Evolutionary conservation across 305 asterid genomes (phyloP), one percentile per base, ranked within the genome.

Genomic region (Rubia balearica): DNA sequence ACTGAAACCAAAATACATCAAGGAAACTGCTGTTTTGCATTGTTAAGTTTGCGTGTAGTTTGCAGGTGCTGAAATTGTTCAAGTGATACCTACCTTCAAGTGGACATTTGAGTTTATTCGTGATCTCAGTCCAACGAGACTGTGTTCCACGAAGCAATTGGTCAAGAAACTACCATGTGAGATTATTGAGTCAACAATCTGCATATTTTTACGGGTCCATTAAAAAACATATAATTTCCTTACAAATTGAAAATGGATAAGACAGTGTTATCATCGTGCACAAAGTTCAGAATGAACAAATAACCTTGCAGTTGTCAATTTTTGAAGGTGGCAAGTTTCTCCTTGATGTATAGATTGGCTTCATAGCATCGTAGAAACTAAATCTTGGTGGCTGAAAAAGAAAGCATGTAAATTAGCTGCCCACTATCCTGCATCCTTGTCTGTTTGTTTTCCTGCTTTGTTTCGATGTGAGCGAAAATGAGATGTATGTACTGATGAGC

Each of bases 271-370:
- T 33, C 16, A 64, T 38, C 41, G 30, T 65, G 19, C 38, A 65
- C 36, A 19, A 8, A 51, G 10, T 41, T 38, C 3, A 65, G 55
- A 19, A 12, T 41, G n/a, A 41, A 43, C 48, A 24, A 70, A 46
- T 75, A 63, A 93, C 98, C 97, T 94, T 94, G 98, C 96, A 71
- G 83, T 76, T 79, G 73, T 91, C 96, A 3, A 94, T 87, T 74
- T 86, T 84, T 69, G 98, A 94, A 71, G 98, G 98, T 65, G 98
- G 97, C 81, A 94, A 83, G 84, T 93, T 89, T 84, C 98, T 89
- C 79, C 95, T 81, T 68, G 97, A 89, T 73, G 98, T 91, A 80
- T 86, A 94, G 79, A 91, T 90, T 70, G 98, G 98, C 84, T 91
- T 91, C 80, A 86, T 30, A 49, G 98, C 98, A 77, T 94, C 96